Evolutionary conservation across 2,329 filamentous ascomycete genomes (phyloP), one percentile per base, ranked within the genome.

Genomic region (Claviceps sp.): DNA sequence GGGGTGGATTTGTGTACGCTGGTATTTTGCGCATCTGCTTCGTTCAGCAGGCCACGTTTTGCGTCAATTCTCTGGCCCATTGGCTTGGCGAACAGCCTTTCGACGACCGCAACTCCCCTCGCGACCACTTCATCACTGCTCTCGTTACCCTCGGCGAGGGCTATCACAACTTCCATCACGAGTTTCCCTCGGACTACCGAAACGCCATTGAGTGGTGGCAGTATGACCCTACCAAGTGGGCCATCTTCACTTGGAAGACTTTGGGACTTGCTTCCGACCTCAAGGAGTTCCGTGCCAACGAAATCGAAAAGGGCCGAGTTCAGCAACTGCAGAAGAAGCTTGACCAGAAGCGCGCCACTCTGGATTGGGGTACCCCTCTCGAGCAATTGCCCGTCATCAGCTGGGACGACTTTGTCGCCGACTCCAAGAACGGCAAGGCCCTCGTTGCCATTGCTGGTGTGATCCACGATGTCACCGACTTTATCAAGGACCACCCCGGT

Each of bases 121-220:
- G 89, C 67, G 88, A 94, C 63, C 87, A 94, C 70, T 78, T 91
- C 65, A 81, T 94, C 70, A 94, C 88, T 42, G 88, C 88, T 45
- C 72, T 94, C 17, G 83, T 89, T 60, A 94, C 88, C 44, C 83
- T 94, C 22, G 88, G 88, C 48, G 88, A 90, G 71, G 88, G 88
- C 34, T 94, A 94, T 74, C 88, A 94, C 78, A 94, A 94, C 78
- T 94, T 94, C 78, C 88, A 94, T 73, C 88, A 94, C 77, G 88
- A 94, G 69, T 94, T 94, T 72, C 89, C 89, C 51, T 91, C 87
- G 11, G 88, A 94, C 69, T 94, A 93, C 80, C 87, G 88, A 66
- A 94, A 94, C 67, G 88, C 87, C 56, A 91, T 93, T 60, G 77
- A 89, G 70, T 94, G 88, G 87, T 85, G 82, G 73, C 88, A 94